Evolutionary conservation across 108 stramenopile species (phyloP).

Genomic region (Schizochytrium sp.): DNA sequence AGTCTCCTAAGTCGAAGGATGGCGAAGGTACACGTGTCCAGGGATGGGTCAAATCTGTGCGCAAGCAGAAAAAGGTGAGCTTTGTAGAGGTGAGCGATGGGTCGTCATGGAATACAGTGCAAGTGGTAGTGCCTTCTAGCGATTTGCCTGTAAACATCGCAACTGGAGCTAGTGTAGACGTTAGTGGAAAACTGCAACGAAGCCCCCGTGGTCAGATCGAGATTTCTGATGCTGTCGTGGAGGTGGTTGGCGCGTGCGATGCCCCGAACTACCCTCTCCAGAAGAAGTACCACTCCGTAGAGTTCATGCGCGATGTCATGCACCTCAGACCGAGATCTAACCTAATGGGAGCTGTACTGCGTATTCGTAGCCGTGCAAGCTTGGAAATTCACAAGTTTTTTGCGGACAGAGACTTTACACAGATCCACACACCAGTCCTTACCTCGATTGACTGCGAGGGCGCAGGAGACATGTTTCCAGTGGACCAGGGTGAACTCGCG

Average conservation of each 20-base stretch:
- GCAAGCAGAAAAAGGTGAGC: constrained; percentile 95
- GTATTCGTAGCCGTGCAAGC: constrained; percentile 89
- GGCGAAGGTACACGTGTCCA: constrained; percentile 74
- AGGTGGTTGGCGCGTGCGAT: constrained; percentile 90
- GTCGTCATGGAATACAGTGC: constrained; percentile 87
- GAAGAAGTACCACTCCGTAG: constrained; percentile 96
- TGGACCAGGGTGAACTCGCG: constrained; percentile 68
- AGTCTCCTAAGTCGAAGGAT: background rate
- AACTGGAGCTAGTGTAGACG: constrained; percentile 87
- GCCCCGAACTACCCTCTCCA: constrained; percentile 94
- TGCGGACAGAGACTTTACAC: constrained; percentile 88
- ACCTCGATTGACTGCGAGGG: constrained; percentile 98
- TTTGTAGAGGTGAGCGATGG: constrained; percentile 99
- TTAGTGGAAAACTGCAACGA: constrained; percentile 78
- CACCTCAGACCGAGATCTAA: constrained; percentile 97
- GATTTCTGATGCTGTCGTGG: constrained; percentile 82
- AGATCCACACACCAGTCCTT: constrained; percentile 96
- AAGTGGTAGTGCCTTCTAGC: constrained; percentile 86
- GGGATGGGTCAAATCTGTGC: constrained; percentile 96
- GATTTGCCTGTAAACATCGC: constrained; percentile 83
- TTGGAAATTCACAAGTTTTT: constrained; percentile 90
- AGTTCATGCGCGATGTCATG: constrained; percentile 94
- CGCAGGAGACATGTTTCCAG: constrained; percentile 95
- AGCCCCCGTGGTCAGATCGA: constrained; percentile 93
- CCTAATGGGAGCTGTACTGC: constrained; percentile 92